These are phyloP conservation scores for Coniochaeta ligniaria DNA, from an alignment of 2,329 filamentous ascomycete species.

Conservation along the genomic window DNA sequence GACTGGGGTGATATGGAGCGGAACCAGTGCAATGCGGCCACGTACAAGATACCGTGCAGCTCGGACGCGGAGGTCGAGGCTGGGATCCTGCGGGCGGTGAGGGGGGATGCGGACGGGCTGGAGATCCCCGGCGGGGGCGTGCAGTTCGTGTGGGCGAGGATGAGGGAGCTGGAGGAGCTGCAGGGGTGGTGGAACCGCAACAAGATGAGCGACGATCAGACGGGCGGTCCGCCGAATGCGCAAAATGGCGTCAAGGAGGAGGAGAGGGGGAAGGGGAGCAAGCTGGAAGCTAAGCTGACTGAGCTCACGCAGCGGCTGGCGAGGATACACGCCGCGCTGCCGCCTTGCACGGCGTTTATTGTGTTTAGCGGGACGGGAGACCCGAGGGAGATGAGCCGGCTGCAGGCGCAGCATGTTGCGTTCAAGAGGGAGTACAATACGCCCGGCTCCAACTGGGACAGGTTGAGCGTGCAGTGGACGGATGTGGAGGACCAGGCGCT, in stretches of 20 bases:
- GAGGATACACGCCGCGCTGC: constrained; percentile 49
- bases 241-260: constrained; percentile 2
- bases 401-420: constrained; percentile 53
- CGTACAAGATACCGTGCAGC: constrained; percentile 45
- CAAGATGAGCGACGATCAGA: constrained; percentile 26
- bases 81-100: constrained; percentile 49
- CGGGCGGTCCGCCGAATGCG: constrained; percentile 11
- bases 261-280: constrained; percentile 9
- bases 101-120: constrained; percentile 49
- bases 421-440: constrained; percentile 60
- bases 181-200: constrained; percentile 63
- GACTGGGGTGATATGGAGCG: constrained; percentile 80
- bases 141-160: constrained; percentile 60
- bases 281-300: constrained; percentile 38
- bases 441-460: constrained; percentile 57
- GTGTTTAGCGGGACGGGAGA: constrained; percentile 61
- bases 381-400: constrained; percentile 56
- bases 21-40: constrained; percentile 49
- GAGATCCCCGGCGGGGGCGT: constrained; percentile 53
- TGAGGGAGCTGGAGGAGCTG: constrained; percentile 57
- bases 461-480: constrained; percentile 61
- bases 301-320: constrained; percentile 41
- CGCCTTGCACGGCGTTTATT: constrained; percentile 58
- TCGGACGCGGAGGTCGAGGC: constrained; percentile 52
- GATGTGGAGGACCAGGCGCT: constrained; percentile 58